Conservation (phyloP, 495 filamentous ascomycete genomes). For the Durotheca rogersii region DNA sequence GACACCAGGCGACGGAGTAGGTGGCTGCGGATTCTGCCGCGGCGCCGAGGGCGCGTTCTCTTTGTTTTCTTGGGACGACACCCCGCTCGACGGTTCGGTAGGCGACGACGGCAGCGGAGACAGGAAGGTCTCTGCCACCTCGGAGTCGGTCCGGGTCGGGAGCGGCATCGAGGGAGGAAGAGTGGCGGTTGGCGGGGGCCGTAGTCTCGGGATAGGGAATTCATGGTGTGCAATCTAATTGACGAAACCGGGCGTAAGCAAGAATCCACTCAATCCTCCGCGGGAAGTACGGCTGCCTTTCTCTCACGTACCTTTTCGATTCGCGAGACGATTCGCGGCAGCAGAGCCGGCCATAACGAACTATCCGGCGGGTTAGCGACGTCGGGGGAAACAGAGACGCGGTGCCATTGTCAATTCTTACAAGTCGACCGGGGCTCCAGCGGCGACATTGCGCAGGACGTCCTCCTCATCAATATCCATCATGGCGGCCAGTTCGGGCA, state of each 20-base stretch:
- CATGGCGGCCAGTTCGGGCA: conserved; percentile 33
- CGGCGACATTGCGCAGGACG: conserved; percentile 61
- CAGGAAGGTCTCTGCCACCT: conserved; percentile 58
- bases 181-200: conserved; percentile 36
- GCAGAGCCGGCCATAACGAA: conserved; percentile 42
- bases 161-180: conserved; percentile 33
- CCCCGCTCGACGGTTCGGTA: conserved; percentile 48
- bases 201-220: conserved; percentile 47
- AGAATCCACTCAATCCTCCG: neutral
- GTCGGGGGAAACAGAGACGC: neutral
- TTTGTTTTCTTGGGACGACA: conserved; percentile 52
- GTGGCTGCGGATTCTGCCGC: conserved; percentile 21
- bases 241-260: neutral
- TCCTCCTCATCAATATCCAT: conserved; percentile 62
- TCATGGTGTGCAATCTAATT: conserved; percentile 43
- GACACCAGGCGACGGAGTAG: conserved; percentile 16
- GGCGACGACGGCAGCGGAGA: conserved; percentile 50
- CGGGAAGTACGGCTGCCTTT: neutral
- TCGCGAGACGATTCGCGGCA: conserved; percentile 39
- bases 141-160: conserved; percentile 40
- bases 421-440: conserved; percentile 69
- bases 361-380: conserved; percentile 22
- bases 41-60: conserved; percentile 43
- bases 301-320: conserved; percentile 48
- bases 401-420: conserved; percentile 44